Conservation (phyloP, 2,329 filamentous ascomycete genomes). For the Xylariaceae sp. region DNA sequence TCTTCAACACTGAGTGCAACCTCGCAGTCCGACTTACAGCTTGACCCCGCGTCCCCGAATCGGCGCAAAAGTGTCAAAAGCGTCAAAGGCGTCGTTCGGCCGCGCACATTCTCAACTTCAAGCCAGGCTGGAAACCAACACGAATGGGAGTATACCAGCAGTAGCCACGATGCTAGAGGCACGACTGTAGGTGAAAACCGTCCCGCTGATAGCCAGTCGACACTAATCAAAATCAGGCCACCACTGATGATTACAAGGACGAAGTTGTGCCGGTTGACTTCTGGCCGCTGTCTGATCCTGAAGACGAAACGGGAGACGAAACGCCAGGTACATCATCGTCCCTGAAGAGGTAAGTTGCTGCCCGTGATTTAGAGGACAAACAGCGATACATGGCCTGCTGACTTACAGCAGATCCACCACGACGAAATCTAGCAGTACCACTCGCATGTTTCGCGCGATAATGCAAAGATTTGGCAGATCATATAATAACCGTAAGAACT, state of each 20-base stretch:
- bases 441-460: constrained; percentile 18
- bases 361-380: background rate
- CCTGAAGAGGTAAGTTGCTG: constrained; percentile 13
- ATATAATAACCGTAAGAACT: constrained; percentile 21
- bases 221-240: constrained; percentile 8
- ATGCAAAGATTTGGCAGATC: constrained; percentile 21
- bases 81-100: background rate
- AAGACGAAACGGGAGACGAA: constrained; percentile 18
- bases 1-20: background rate
- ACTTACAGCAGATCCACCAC: constrained; percentile 2
- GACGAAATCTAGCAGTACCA: constrained; percentile 5
- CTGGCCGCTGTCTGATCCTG: constrained; percentile 23
- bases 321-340: background rate
- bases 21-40: background rate
- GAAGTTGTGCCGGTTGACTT: constrained; percentile 16
- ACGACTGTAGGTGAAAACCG: constrained; percentile 2
- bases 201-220: background rate
- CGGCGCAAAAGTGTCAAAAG: background rate
- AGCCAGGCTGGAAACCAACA: background rate
- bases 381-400: background rate
- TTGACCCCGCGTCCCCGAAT: background rate
- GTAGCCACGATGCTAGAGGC: constrained; percentile 1
- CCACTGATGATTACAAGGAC: constrained; percentile 13
- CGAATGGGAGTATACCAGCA: constrained; percentile 8
- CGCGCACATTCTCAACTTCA: background rate